Percentiles rank a stretch among this genome's conserved stretches.
Evolutionary conservation across 1,284 basidiomycete species (phyloP).

Genomic region (Ustilago nuda): DNA sequence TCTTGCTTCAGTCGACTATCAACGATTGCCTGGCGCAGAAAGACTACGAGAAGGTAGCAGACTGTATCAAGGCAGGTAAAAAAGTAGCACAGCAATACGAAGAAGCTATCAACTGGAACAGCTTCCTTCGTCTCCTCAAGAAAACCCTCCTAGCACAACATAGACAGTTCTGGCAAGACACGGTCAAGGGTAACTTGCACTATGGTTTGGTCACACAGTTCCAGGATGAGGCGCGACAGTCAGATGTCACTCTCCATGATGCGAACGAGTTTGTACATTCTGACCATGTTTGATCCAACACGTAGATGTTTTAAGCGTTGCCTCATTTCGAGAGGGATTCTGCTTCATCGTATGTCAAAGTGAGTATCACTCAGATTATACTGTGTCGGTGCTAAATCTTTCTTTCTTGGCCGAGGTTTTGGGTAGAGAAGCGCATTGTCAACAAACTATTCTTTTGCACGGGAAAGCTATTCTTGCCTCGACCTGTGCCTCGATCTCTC

Average conservation of each 20-base stretch:
- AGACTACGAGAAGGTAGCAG: slow-evolving; percentile 21
- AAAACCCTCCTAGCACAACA: slow-evolving; percentile 26
- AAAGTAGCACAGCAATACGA: slow-evolving; percentile 45
- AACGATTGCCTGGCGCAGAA: slow-evolving; percentile 26
- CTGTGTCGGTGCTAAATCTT: background rate
- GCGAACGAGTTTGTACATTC: slow-evolving; percentile 46
- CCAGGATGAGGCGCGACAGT: slow-evolving; percentile 47
- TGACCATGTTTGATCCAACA: slow-evolving; percentile 25
- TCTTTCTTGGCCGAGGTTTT: slow-evolving; percentile 11
- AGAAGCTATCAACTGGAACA: slow-evolving; percentile 51
- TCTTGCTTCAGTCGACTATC: slow-evolving; percentile 46
- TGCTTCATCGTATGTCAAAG: background rate
- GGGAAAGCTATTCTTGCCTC: slow-evolving; percentile 20
- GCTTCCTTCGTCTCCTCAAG: slow-evolving; percentile 35
- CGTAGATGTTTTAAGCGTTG: no score
- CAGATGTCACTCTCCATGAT: slow-evolving; percentile 34
- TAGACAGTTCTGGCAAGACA: slow-evolving; percentile 33
- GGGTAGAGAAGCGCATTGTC: slow-evolving; percentile 44
- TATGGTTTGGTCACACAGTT: slow-evolving; percentile 40
- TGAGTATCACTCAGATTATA: slow-evolving; percentile 5
- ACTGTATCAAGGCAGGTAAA: slow-evolving; percentile 34
- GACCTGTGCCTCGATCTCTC: background rate
- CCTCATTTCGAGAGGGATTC: no score
- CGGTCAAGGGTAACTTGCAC: slow-evolving; percentile 29
- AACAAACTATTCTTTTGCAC: slow-evolving; percentile 42